Evolutionary conservation across 768 basidiomycete species (phyloP), one percentile per base, ranked within the genome.

Genomic region (Leccinum boreale): DNA sequence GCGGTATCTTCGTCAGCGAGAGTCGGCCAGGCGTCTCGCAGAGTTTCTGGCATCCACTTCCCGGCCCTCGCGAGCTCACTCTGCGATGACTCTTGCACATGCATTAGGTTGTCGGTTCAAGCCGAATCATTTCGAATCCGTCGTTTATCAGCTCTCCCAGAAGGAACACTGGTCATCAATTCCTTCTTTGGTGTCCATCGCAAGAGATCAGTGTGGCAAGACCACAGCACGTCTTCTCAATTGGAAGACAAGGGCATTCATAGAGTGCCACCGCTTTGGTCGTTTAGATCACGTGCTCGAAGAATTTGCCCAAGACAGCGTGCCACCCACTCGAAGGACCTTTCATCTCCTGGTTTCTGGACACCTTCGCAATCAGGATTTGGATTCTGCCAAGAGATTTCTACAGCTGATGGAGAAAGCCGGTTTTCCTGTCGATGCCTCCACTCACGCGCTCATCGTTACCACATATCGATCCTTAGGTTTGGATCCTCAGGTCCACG

Each of bases 281-380:
- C 66, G 65, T 7, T 72, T 92, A 24, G 71, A 76, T 57, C 67
- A 65, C 42, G 74, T 81, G 2, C 70, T 87, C 46, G 66, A 75
- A 26, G 78, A 85, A 53, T 91, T 86, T 74, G 64, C 73, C 51
- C 65, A 67, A 26, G 72, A 77, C 50, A 66, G 74, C 1, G 61
- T 86, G 29, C 61, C 63, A 11, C 87, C 87, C 17, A 80, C 77
- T 48, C 78, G 82, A 42, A 77, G 83, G 62, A 90, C 90, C 4
- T 92, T 80, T 67, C 87, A 90, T 63, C 76, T 87, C 15, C 76
- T 91, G 39, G 72, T 92, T 12, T 78, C 82, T 11, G 87, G 84
- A 29, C 80, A 86, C 67, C 75, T 92, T 56, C 85, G 82, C 65
- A 91, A 92, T 67, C 76, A 79, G 70, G 79, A 90, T 67, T 69